Base-by-base conservation (phyloP, 2,329 filamentous ascomycete species). In the Fusarium bulbicola region DNA sequence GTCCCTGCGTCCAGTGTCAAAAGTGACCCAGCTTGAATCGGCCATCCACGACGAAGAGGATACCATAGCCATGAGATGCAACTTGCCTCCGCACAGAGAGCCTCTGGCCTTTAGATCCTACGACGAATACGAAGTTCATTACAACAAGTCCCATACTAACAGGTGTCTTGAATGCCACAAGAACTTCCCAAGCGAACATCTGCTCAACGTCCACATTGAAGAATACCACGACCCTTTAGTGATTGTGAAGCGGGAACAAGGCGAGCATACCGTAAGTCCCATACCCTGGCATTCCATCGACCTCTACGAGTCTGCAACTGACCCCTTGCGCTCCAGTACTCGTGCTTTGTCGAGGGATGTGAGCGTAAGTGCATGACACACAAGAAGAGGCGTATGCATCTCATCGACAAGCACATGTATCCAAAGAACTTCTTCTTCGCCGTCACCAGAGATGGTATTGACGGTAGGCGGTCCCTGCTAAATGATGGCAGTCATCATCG, bases 371-470 rank as follows among this genome's bases (percentile, higher is more conserved):
- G 95, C 83, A 90, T 89, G 62, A 95, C 93, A 8, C 91, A 92
- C 36, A 91, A 93, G 78, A 98, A 97, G 82, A 90, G 96, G 49
- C 89, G 93, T 39, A 90, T 94, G 80, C 95, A 99, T 85, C 86
- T 97, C 74, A 94, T 97, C 74, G 95, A 97, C 85, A 98, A 97
- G 84, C 96, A 99, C 82, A 88, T 92, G 83, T 99, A 96, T 79
- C 95, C 95, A 16, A 91, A 90, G 79, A 93, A 93, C 77, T 97
- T 95, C 83, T 95, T 97, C 82, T 97, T 97, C 77, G 90, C 91
- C 56, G 89, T 98, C 59, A 92, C 97, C 6, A 93, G 95, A 74
- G 91, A 94, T 70, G 96, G 96, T n/a, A 93, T 98, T 68, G 95
- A 98, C 78, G 92, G 92, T 53, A 90, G 93, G 58, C 91, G 87